A percentile compares a stretch with the other conserved stretches of the same genome.
Evolutionary conservation across 352 stramenopile genomes (phyloP).

Genomic region (Hyaloperonospora brassicae): DNA sequence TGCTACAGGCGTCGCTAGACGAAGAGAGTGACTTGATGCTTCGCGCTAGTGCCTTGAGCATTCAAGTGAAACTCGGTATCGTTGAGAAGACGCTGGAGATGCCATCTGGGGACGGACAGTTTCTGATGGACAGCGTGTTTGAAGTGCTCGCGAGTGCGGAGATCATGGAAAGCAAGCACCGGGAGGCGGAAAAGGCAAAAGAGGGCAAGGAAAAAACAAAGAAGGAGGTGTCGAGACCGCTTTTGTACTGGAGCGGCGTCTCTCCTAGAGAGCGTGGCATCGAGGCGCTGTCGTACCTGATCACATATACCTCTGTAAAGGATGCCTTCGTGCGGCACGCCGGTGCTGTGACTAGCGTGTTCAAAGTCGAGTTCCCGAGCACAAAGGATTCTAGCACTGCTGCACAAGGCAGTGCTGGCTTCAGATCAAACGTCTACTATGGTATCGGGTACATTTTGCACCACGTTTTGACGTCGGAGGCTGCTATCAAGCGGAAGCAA

Average conservation of each 20-base stretch:
- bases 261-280: slow-evolving; percentile 76
- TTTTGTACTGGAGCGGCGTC: slow-evolving; percentile 58
- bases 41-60: slow-evolving; percentile 62
- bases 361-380: slow-evolving; percentile 56
- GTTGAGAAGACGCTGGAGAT: slow-evolving; percentile 77
- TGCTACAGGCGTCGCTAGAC: slow-evolving; percentile 60
- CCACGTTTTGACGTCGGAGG: slow-evolving; percentile 88
- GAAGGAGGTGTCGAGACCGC: slow-evolving; percentile 16
- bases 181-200: slow-evolving; percentile 14
- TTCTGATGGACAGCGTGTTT: slow-evolving; percentile 67
- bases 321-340: slow-evolving; percentile 59
- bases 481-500: slow-evolving; percentile 91
- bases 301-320: slow-evolving; percentile 77
- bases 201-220: slow-evolving; percentile 20
- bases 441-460: slow-evolving; percentile 92
- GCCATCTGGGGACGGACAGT: slow-evolving; percentile 46
- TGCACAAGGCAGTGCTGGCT: slow-evolving; percentile 31
- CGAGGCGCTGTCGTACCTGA: slow-evolving; percentile 77
- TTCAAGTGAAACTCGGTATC: slow-evolving; percentile 76
- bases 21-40: slow-evolving; percentile 68
- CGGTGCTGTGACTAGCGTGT: slow-evolving; percentile 56
- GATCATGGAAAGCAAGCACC: slow-evolving; percentile 37
- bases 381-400: slow-evolving; percentile 19
- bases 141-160: slow-evolving; percentile 62
- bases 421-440: slow-evolving; percentile 86